A percentile compares a stretch with the other conserved stretches of the same genome.
Conservation (phyloP, 1,139 yeast species). For the Pichia sp. region DNA sequence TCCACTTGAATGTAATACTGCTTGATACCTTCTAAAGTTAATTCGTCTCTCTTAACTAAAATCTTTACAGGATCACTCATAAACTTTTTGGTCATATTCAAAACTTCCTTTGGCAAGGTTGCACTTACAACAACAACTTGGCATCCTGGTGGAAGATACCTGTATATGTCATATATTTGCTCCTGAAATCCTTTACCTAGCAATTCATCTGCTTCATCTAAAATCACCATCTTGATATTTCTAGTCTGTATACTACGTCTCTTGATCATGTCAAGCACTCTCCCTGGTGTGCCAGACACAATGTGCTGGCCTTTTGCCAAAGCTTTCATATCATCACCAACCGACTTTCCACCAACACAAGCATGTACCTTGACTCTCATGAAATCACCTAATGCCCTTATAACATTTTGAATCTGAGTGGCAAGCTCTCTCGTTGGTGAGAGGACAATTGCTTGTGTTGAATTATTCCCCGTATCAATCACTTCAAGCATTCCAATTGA, state of each 20-base stretch:
- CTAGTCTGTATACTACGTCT: constrained; percentile 63
- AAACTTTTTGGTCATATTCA: constrained; percentile 79
- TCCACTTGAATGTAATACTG: constrained; percentile 84
- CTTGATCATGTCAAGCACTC: constrained; percentile 82
- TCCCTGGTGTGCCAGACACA: constrained; percentile 96
- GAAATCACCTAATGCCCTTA: constrained; percentile 76
- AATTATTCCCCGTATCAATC: constrained; percentile 58
- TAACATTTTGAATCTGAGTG: constrained; percentile 78
- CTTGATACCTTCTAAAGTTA: constrained; percentile 81
- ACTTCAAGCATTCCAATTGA: constrained; percentile 85
- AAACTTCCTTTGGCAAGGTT: constrained; percentile 77
- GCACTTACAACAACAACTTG: constrained; percentile 96
- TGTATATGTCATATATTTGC: constrained; percentile 84
- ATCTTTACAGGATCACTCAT: constrained; percentile 89
- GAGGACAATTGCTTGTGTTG: constrained; percentile 74
- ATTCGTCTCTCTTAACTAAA: constrained; percentile 82
- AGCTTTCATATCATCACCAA: constrained; percentile 71
- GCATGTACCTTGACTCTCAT: constrained; percentile 83
- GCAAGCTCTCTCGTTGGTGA: constrained; percentile 98
- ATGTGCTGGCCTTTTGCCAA: constrained; percentile 76
- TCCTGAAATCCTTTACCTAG: constrained; percentile 88
- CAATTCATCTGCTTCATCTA: constrained; percentile 95
- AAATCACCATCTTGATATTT: constrained; percentile 68
- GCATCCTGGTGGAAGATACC: constrained; percentile 66
- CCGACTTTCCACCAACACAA: constrained; percentile 86